Evolutionary conservation across 306 rosid genomes (phyloP), one percentile per base, ranked within the genome.

Genomic region (Senna siamea): DNA sequence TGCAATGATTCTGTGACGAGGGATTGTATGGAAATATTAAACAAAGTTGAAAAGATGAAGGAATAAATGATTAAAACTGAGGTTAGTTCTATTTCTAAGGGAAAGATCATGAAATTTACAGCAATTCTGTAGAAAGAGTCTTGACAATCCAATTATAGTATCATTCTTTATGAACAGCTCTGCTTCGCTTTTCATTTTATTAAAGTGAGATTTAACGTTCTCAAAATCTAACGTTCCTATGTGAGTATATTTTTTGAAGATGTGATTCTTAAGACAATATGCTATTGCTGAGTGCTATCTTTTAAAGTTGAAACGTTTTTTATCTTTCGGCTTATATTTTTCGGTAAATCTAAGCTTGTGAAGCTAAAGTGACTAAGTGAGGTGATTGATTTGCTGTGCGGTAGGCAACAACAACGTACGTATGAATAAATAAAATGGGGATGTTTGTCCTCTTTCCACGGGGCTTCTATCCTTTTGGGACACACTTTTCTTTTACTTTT

Each of bases 101-200:
- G n/a, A 10, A 44, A n/a, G n/a, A 46, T 15, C n/a, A 46, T 46
- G 6, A 46, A 46, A 46, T 46, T 43, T 43, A 3, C n/a, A 43
- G 10, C n/a, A n/a, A n/a, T n/a, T 40, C 12, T 40, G 46, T 40
- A 40, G 8, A 7, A 43, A 43, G n/a, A 12, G 48, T 43, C 15
- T 5, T 7, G n/a, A n/a, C n/a, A n/a, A n/a, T n/a, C n/a, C n/a
- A n/a, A n/a, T n/a, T n/a, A n/a, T n/a, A n/a, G n/a, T n/a, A n/a
- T n/a, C n/a, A n/a, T n/a, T n/a, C n/a, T n/a, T n/a, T n/a, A n/a
- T n/a, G n/a, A n/a, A n/a, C n/a, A n/a, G 30, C 77, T 51, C 82
- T 77, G 79, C 53, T 73, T 77, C 0, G 7, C 41, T n/a, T 48
- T 48, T 41, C 11, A 11, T 44, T 44, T 13, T 44, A 12, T 44